Evolutionary conservation across 2,329 filamentous ascomycete genomes (phyloP), one percentile per base, ranked within the genome.

Genomic region (Tolypocladium paradoxum): DNA sequence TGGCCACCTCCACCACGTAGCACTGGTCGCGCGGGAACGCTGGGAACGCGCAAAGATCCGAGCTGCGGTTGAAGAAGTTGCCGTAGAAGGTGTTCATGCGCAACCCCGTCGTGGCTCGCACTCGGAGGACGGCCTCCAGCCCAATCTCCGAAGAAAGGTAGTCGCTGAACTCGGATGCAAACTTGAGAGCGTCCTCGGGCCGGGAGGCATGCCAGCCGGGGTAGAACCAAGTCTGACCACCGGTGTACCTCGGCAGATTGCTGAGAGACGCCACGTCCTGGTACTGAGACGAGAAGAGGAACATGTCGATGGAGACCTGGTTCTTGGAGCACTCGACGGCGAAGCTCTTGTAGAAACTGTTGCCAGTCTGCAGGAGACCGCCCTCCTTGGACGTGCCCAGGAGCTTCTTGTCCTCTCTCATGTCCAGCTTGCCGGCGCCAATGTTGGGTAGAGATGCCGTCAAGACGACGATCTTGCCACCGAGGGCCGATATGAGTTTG

Each of bases 1-100:
- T 97, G 16, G 93, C 91, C 53, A 99, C 95, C 70, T 99, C 93
- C 22, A 99, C 92, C 45, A 97, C 93, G 66, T 97, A 97, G 58
- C 88, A 90, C 70, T 99, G 93, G 64, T 99, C 93, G 66, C 93
- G 86, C 34, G 93, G 93, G 76, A 99, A 97, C 0, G 93, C 91
- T 2, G 93, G 93, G 78, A 99, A 99, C 14, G 93, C 93, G 68
- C 93, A 97, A 34, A 99, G 82, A 73, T 99, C 93, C 18, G 91
- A 96, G 67, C 90, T 96, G 61, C 93, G 83, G 76, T 97, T 99
- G 79, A 99, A 99, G 73, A 99, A 99, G 75, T 99, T 99, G 61
- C 93, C 93, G 70, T 97, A 99, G 73, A 99, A 99, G 2, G 92
- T 91, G 73, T 85, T 96, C 88, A 97, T 97, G 52, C 93, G 84